These are phyloP conservation scores for Canna indica DNA, from an alignment of 176 grass and related monocot genomes.

Conservation along the genomic window DNA sequence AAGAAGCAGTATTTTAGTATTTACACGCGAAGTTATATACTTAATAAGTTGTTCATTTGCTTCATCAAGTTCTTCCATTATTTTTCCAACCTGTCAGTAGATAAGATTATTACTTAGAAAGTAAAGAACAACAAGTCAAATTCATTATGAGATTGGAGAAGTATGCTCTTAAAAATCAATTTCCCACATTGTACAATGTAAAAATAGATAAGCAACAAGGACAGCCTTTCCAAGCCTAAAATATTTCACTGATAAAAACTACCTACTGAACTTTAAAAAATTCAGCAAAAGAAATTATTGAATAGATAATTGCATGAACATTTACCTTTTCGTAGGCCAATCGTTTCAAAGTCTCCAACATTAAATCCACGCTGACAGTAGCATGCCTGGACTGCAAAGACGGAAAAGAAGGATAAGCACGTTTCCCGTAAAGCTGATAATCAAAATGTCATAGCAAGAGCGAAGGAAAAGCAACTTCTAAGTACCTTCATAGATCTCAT, in stretches of 20 bases:
- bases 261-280: not conserved
- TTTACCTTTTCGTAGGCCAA: constrained; percentile 53
- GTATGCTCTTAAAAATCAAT: not conserved
- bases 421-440: not conserved
- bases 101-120: constrained; percentile 9
- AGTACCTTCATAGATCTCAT: constrained; percentile 52
- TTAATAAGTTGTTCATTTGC: constrained; percentile 81
- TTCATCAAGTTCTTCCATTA: constrained; percentile 65
- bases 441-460: not conserved
- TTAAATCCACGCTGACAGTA: constrained; percentile 64
- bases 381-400: constrained; percentile 98
- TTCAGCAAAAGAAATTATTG: constrained; percentile 3
- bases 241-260: not conserved
- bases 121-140: constrained; percentile 3
- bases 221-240: no score
- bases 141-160: not conserved
- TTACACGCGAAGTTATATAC: constrained; percentile 70
- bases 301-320: not conserved
- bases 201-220: not conserved
- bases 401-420: constrained; percentile 28
- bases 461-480: not conserved
- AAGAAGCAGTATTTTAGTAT: constrained; percentile 8
- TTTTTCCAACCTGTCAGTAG: constrained; percentile 43
- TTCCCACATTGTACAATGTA: not conserved
- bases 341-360: constrained; percentile 78